Base-by-base conservation (phyloP, 2,329 filamentous ascomycete genomes). In the Diaporthe amygdali region DNA sequence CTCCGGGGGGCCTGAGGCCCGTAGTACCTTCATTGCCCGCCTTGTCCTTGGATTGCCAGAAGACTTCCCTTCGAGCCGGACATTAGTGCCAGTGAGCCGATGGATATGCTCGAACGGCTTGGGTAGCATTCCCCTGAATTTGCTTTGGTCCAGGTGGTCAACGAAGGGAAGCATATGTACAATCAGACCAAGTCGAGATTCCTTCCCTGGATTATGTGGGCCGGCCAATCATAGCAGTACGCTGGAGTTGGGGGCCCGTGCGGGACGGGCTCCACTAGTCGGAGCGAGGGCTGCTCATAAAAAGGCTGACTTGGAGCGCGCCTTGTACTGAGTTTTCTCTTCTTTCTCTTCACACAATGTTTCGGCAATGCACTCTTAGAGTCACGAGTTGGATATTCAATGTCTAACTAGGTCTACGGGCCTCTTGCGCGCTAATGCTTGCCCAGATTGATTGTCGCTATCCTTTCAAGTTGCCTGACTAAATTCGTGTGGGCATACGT, bases 391-490 rank as follows among this genome's bases (percentile, higher is more conserved):
- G 91, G 93, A 90, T 83, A 81, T 81, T 95, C 94, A 94, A 89
- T 98, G 90, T 93, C 94, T 95, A 91, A 93, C 94, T 93, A 97
- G 94, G 90, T 92, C 91, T 87, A 83, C 82, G 87, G 89, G 92
- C 89, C 93, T 95, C 93, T 86, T 86, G 94, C 95, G 96, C 94
- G 96, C 96, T 99, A 90, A 95, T 92, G 94, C 95, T 93, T 88
- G 93, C 93, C 96, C 93, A 94, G 97, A 94, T 93, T 81, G 86
- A 90, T 86, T 83, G 79, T 87, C 91, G 89, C 90, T 93, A 89
- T 89, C 89, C 91, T 86, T 89, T 86, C 84, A 87, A 87, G 91
- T 93, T 91, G 84, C 90, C 91, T 87, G 85, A 89, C 82, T 59
- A 80, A 85, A 76, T 73, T 77, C 74, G 66, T 83, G 80, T 76